phyloP scores from a whole-genome alignment of 805 yeast species.

The Candida germanica region DNA sequence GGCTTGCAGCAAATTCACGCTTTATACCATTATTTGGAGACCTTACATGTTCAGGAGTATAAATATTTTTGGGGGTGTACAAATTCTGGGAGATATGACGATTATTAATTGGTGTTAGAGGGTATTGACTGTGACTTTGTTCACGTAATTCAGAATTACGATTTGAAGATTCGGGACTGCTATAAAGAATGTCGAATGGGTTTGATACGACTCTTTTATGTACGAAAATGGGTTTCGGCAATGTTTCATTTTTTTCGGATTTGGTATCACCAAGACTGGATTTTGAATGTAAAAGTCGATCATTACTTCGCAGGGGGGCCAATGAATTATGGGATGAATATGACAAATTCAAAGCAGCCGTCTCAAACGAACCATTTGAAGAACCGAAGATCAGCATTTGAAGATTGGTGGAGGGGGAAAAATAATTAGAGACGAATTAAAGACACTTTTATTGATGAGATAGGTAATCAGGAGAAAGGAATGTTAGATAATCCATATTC shows the following conservation, averaged over 20 bases:
- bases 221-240: constrained; percentile 2
- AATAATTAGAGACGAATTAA: too few species aligned
- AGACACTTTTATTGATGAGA: too few species aligned
- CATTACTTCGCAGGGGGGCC: constrained; percentile 11
- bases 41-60: constrained; percentile 4
- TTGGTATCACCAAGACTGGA: background rate
- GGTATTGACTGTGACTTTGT: background rate
- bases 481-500: too few species aligned
- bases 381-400: constrained; percentile 5
- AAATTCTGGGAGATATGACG: background rate
- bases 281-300: constrained; percentile 4
- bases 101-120: constrained; percentile 3
- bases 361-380: constrained; percentile 9
- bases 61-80: constrained; percentile 7
- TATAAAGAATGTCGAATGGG: constrained; percentile 28
- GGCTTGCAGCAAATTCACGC: constrained; percentile 8
- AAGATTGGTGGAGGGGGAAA: constrained; percentile 1
- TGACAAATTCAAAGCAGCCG: constrained; percentile 10
- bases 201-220: constrained; percentile 19
- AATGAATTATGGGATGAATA: constrained; percentile 12
- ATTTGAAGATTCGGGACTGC: constrained; percentile 4
- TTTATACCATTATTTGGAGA: constrained; percentile 1
- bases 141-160: background rate
- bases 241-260: background rate
- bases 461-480: too few species aligned